Base-by-base conservation (phyloP, 108 stramenopile species). In the Pseudonitzschia delicatissima region DNA sequence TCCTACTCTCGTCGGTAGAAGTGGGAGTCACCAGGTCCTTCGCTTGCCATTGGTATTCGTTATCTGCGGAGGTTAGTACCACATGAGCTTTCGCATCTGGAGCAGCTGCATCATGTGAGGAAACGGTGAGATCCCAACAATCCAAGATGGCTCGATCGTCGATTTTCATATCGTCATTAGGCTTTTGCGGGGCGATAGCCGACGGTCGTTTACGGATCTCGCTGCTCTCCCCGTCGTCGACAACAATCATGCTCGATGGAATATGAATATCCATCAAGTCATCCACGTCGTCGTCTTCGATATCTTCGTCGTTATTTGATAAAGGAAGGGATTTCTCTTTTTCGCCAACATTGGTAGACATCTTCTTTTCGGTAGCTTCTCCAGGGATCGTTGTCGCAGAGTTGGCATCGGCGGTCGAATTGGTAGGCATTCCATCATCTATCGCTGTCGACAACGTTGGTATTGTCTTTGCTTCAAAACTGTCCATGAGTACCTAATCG, bases 141-240 rank as follows among this genome's bases (percentile, higher is more conserved):
- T 55, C 53, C 53, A 55, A 33, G 18, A 55, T 55, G 29, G 53
- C 53, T 55, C 20, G 31, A 17, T 55, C 53, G 53, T 55, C 53
- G 17, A 55, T 29, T 28, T 13, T 5, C 31, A 55, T n/a, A 33
- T 55, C 31, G 23, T 33, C 53, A 2, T n/a, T n/a, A 8, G 53
- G 53, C 32, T 55, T 55, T 33, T 55, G 53, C 13, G 53, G 53
- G 2, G 12, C 3, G 9, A 12, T 55, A 9, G n/a, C 15, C 5
- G 29, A 18, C n/a, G n/a, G 47, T 18, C 23, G 47, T 3, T 2
- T 17, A 2, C 47, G 20, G 15, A n/a, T n/a, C 6, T n/a, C 15
- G 17, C n/a, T 29, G n/a, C 32, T 29, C 3, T 31, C 53, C 4
- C 32, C 27, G 53, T 55, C 53, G 5, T 55, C 53, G 26, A 33